Conservation (phyloP, 176 grass and related monocot species). For the bread wheat (Triticum aestivum) region DNA sequence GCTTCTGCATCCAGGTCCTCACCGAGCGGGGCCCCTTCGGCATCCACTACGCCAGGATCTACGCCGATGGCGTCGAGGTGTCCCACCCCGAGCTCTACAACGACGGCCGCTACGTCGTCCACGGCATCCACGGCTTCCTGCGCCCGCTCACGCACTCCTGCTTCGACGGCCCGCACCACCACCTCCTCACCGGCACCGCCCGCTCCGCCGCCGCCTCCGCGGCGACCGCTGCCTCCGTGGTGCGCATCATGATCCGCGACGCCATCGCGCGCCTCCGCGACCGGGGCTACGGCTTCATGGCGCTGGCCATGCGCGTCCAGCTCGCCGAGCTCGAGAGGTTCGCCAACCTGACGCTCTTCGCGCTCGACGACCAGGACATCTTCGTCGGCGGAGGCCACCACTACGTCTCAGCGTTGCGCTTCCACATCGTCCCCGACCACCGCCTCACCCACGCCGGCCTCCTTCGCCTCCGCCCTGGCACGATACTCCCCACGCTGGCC, state of each 20-base stretch:
- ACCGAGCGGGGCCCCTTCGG: constrained; percentile 32
- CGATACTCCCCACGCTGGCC: constrained; percentile 52
- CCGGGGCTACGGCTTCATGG: constrained; percentile 59
- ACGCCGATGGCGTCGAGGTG: constrained; percentile 59
- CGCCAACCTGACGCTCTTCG: constrained; percentile 69
- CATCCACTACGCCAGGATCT: constrained; percentile 39
- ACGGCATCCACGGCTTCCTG: constrained; percentile 56
- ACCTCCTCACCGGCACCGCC: constrained; percentile 14
- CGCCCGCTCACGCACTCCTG: constrained; percentile 57
- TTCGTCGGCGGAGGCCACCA: constrained; percentile 53
- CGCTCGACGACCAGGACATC: constrained; percentile 58
- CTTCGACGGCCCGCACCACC: constrained; percentile 9
- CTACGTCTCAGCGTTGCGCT: constrained; percentile 54
- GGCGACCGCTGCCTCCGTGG: constrained; percentile 26
- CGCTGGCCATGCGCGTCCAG: constrained; percentile 69
- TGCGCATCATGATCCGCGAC: constrained; percentile 66
- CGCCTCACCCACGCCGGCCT: constrained; percentile 10
- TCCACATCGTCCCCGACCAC: constrained; percentile 58
- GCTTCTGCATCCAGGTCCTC: constrained; percentile 56
- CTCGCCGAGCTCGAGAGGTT: constrained; percentile 47
- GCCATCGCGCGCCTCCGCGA: constrained; percentile 61
- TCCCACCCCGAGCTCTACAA: constrained; percentile 69
- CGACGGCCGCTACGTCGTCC: constrained; percentile 66
- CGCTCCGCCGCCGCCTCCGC: constrained; percentile 8
- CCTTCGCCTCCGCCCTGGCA: constrained; percentile 39